Evolutionary conservation across 2,329 filamentous ascomycete genomes (phyloP), one percentile per base, ranked within the genome.

Genomic region (Diplodia intermedia): DNA sequence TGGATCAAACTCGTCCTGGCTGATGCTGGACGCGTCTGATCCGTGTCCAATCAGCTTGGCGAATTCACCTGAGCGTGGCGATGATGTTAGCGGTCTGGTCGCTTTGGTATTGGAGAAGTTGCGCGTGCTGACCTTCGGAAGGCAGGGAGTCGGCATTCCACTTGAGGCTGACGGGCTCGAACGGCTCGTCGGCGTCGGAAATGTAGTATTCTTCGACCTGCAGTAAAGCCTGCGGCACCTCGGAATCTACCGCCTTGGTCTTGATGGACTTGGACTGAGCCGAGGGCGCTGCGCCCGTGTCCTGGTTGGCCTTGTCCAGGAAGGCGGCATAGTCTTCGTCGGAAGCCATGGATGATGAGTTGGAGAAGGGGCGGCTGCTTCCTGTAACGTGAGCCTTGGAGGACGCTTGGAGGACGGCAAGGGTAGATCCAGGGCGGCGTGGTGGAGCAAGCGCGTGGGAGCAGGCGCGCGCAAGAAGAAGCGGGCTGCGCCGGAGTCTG

Each of bases 271-370:
- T 71, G 33, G 71, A 70, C 65, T 76, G 71, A 20, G 75, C 70
- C 55, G 74, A 73, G 15, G 71, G 74, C 1, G 69, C 66, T 6
- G 76, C 76, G 66, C 79, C 76, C 11, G 79, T 80, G 76, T 93
- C 90, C 74, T 89, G 83, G 81, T 97, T 97, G 66, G 93, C 92
- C 82, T 95, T 95, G 77, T 95, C 86, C 68, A 97, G 84, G 77
- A 97, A 97, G 69, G 90, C 84, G 80, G 89, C 87, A 83, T 97
- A 97, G 70, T 91, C 90, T 70, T 91, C 88, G 84, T 97, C 93
- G 66, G 89, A 90, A 8, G 89, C 87, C 90, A 92, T 92, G 18
- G 68, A 83, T 4, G 52, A 47, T 29, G 65, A 57, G 53, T 31
- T 31, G 11, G 65, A 33, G 31, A 66, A 66, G 11, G 20, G 43